Evolutionary conservation across 2,329 filamentous ascomycete species (phyloP).

Genomic region (Decorospora gaudefroyi): DNA sequence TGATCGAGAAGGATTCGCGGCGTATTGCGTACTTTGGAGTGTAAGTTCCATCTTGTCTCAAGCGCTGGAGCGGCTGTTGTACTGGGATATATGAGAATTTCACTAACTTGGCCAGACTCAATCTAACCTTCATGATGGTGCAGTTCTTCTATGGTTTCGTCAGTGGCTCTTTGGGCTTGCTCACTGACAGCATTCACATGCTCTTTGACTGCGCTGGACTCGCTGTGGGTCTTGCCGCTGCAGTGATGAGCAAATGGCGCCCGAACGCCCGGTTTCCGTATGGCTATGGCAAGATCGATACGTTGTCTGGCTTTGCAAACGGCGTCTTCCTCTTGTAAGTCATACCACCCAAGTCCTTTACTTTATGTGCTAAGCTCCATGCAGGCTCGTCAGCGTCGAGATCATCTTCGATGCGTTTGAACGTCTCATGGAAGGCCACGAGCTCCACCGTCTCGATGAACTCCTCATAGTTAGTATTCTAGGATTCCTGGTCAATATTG

Average conservation of each 20-base stretch:
- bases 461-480: constrained; percentile 85
- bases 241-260: constrained; percentile 96
- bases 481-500: constrained; percentile 85
- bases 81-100: no score
- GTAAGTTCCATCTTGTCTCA: constrained; percentile 55
- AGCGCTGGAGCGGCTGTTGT: no score
- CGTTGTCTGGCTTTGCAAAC: constrained; percentile 92
- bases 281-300: constrained; percentile 96
- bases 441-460: constrained; percentile 83
- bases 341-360: background rate
- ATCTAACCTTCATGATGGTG: constrained; percentile 92
- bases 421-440: constrained; percentile 77
- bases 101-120: constrained; percentile 63
- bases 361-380: constrained; percentile 14
- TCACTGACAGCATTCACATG: constrained; percentile 99
- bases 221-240: constrained; percentile 84
- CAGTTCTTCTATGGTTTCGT: constrained; percentile 93
- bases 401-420: constrained; percentile 96
- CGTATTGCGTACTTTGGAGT: constrained; percentile 97
- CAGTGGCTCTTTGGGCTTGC: constrained; percentile 89
- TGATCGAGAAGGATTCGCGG: constrained; percentile 89
- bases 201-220: constrained; percentile 97
- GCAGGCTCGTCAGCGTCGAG: constrained; percentile 86
- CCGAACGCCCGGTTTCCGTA: constrained; percentile 88
- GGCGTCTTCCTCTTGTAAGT: constrained; percentile 87